Evolutionary conservation across 2,329 filamentous ascomycete species (phyloP), one percentile per base, ranked within the genome.

Genomic region (Xylaria sp.): DNA sequence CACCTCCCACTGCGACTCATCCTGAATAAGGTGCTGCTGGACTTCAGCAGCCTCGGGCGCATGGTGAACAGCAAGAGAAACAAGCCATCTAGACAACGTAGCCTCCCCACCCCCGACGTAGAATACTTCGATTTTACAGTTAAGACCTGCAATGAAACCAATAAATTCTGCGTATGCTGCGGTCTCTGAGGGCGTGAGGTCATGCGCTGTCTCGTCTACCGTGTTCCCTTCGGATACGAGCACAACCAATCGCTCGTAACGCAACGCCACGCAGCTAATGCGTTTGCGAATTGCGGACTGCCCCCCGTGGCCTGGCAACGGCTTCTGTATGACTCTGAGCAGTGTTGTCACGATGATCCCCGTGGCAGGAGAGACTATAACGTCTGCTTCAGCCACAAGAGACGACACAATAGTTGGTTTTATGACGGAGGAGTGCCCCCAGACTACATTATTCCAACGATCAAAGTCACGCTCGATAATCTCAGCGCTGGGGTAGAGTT

Each of bases 331-430:
- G 25, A 90, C 81, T 66, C 89, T 87, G 63, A 93, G 85, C 4
- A 93, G 77, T 0, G 85, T 90, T 0, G 91, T 91, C 19, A 90
- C 71, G 0, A 96, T 74, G 2, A 96, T 77, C 0, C 90, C 92
- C 0, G 84, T 86, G 0, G 79, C 81, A 0, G 91, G 87, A 0
- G 91, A 91, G 4, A 93, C 69, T 1, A 90, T 84, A 3, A 97
- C 75, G 68, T 97, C 93, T 2, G 91, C 89, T 72, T 92, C 90
- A 5, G 79, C 76, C 1, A 76, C 75, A 1, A 83, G 73, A 0
- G 76, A 65, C 0, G 79, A 81, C 3, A 69, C 61, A 2, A 76
- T 60, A n/a, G 75, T 73, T 7, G 76, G 76, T n/a, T 74, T 72
- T 25, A 66, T 62, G 23, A 74, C 68, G 48, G 74, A 70, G 54